Evolutionary conservation across 441 rosid genomes (phyloP).

Genomic region (Biscutella auriculata): DNA sequence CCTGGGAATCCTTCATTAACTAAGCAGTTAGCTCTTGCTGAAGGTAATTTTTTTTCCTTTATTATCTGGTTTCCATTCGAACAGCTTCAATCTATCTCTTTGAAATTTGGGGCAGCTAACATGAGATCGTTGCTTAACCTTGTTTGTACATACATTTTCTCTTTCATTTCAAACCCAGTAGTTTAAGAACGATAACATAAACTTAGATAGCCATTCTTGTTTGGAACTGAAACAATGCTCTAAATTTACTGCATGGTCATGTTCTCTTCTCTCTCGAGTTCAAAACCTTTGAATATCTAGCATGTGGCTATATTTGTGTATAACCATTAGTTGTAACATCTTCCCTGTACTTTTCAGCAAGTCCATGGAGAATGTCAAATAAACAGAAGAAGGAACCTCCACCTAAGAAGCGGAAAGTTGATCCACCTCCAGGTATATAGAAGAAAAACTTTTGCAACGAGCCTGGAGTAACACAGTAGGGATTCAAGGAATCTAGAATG

Average conservation of each 20-base stretch:
- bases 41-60: slow-evolving; percentile 45
- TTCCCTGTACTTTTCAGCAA: slow-evolving; percentile 40
- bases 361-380: slow-evolving; percentile 48
- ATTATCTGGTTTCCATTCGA: neutral
- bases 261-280: slow-evolving; percentile 10
- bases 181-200: neutral
- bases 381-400: slow-evolving; percentile 72
- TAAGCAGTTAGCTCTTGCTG: slow-evolving; percentile 69
- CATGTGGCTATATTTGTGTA: neutral
- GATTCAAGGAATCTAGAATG: slow-evolving; percentile 8
- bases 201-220: neutral
- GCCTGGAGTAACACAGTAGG: slow-evolving; percentile 3
- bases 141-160: slow-evolving; percentile 5
- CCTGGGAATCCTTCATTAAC: slow-evolving; percentile 72
- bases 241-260: slow-evolving; percentile 1
- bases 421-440: slow-evolving; percentile 58
- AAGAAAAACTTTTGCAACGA: neutral
- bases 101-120: neutral
- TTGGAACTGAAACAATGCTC: slow-evolving; percentile 14
- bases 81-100: slow-evolving; percentile 1
- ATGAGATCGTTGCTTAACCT: slow-evolving; percentile 2
- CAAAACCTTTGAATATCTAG: slow-evolving; percentile 4
- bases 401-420: slow-evolving; percentile 70
- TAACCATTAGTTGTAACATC: slow-evolving; percentile 1
- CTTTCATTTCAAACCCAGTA: slow-evolving; percentile 2